Evolutionary conservation across 2,329 filamentous ascomycete species (phyloP).

Genomic region (Penicillium sp.): DNA sequence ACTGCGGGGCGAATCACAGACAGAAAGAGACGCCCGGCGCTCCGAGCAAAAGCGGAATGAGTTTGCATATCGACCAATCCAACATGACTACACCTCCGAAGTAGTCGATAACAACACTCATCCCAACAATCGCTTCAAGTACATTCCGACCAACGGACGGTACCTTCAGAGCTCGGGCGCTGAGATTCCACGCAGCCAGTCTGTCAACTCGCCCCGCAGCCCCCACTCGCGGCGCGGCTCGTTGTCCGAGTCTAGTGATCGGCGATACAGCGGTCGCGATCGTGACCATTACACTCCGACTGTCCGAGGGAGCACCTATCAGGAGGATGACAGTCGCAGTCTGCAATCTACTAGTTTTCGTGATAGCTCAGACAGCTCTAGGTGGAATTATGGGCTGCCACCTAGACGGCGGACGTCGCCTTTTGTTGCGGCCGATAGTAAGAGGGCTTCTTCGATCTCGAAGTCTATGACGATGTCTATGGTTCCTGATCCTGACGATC

Average conservation of each 20-base stretch:
- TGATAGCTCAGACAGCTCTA: conserved; percentile 13
- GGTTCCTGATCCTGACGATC: conserved; percentile 40
- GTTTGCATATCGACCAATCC: conserved; percentile 39
- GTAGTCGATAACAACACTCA: conserved; percentile 24
- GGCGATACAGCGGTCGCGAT: conserved; percentile 7
- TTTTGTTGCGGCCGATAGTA: conserved; percentile 24
- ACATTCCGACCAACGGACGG: conserved; percentile 32
- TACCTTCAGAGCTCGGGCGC: conserved; percentile 27
- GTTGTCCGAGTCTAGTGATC: conserved; percentile 7
- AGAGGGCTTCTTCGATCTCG: conserved; percentile 18
- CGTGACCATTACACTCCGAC: background rate
- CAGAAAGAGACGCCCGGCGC: conserved; percentile 11
- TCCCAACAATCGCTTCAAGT: conserved; percentile 28
- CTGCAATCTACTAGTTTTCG: conserved; percentile 12
- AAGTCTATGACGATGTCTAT: conserved; percentile 36
- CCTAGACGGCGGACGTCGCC: conserved; percentile 17
- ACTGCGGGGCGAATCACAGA: conserved; percentile 10
- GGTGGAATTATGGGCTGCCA: conserved; percentile 14
- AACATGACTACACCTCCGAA: conserved; percentile 33
- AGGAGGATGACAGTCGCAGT: conserved; percentile 18
- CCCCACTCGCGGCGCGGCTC: conserved; percentile 15
- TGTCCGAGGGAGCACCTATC: background rate
- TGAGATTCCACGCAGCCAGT: conserved; percentile 17
- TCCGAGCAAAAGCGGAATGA: conserved; percentile 18
- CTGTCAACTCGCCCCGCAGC: conserved; percentile 14